A percentile compares a stretch with the other conserved stretches of the same genome.
phyloP scores from a whole-genome alignment of 176 grass and related monocot species.

The Oryza brachyantha region DNA sequence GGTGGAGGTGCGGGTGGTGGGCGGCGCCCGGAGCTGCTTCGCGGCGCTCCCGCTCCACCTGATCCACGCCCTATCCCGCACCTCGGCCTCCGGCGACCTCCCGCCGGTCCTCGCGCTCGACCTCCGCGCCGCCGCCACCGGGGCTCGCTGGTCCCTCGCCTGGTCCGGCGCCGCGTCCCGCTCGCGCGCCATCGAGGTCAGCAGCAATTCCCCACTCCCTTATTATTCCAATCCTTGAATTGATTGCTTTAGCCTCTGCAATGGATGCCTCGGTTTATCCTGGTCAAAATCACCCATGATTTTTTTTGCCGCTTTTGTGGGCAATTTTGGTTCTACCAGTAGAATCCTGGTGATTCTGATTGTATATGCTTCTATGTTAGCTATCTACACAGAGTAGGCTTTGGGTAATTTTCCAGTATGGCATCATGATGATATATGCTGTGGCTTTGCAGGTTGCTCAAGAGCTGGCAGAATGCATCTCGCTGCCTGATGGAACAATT shows the following conservation, averaged over 20 bases:
- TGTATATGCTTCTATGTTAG: background rate
- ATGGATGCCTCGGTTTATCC: background rate
- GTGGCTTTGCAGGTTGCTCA: slow-evolving; percentile 68
- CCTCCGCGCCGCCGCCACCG: slow-evolving; percentile 42
- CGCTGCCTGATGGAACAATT: slow-evolving; percentile 54
- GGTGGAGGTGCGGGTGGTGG: slow-evolving; percentile 64
- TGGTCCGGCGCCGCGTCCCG: slow-evolving; percentile 83
- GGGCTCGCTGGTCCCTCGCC: slow-evolving; percentile 64
- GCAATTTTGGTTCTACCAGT: background rate
- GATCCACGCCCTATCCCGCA: slow-evolving; percentile 68
- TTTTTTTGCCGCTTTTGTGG: background rate
- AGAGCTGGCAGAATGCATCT: slow-evolving; percentile 70
- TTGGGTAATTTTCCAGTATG: slow-evolving; percentile 13
- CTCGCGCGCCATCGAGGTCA: slow-evolving; percentile 75
- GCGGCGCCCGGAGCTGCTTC: slow-evolving; percentile 81
- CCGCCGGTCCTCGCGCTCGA: slow-evolving; percentile 81
- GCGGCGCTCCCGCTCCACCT: slow-evolving; percentile 80
- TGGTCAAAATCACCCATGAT: background rate
- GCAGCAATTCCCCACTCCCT: background rate
- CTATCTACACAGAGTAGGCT: background rate
- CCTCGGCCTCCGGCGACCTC: slow-evolving; percentile 47
- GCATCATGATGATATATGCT: background rate
- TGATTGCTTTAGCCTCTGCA: background rate
- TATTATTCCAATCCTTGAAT: background rate
- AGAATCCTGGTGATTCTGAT: background rate